Conservation (phyloP, 352 stramenopile species). For the Elongisporangium prolatum region DNA sequence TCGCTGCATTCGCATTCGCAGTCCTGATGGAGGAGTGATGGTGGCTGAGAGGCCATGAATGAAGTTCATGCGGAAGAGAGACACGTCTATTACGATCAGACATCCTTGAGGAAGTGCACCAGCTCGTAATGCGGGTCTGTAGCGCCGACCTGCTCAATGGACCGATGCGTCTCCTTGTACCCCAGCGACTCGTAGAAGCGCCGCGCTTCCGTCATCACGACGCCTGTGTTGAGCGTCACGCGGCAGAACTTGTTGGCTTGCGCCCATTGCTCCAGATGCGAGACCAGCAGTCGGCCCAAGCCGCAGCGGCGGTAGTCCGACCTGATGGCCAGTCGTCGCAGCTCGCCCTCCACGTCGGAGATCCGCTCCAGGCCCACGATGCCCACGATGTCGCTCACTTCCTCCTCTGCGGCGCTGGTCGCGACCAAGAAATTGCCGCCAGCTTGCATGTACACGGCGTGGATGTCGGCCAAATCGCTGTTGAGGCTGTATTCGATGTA, state of each 20-base stretch:
- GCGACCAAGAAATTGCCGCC: constrained; percentile 6
- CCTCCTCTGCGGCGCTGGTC: neutral
- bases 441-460: neutral
- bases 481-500: neutral
- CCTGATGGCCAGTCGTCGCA: constrained; percentile 9
- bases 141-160: constrained; percentile 1
- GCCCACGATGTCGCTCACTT: constrained; percentile 2
- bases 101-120: constrained; percentile 1
- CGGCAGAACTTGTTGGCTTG: neutral
- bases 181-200: constrained; percentile 3
- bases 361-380: constrained; percentile 9
- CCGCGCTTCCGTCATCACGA: constrained; percentile 5
- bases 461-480: constrained; percentile 2
- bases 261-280: constrained; percentile 10
- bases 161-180: constrained; percentile 1
- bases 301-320: neutral
- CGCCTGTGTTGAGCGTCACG: constrained; percentile 10
- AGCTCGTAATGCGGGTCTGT: constrained; percentile 3
- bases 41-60: constrained; percentile 1
- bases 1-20: neutral
- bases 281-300: constrained; percentile 8
- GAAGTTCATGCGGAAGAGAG: neutral
- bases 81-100: neutral
- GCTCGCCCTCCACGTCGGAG: constrained; percentile 1
- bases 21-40: neutral